Percentiles rank a stretch among this genome's conserved stretches.
Evolutionary conservation across 805 yeast genomes (phyloP).

Genomic region (Zygosaccharomyces pseudorouxii): DNA sequence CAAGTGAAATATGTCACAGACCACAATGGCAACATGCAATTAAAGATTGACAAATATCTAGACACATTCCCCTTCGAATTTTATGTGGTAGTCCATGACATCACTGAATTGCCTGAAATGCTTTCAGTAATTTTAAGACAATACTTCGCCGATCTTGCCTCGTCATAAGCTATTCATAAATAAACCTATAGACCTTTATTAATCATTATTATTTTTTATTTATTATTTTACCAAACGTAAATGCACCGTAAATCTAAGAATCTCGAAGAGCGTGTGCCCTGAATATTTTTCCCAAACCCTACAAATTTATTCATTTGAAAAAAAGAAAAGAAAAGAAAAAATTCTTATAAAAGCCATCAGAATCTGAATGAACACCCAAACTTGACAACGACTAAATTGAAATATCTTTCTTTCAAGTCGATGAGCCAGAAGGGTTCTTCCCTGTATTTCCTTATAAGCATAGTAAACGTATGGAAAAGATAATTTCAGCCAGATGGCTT

Average conservation of each 20-base stretch:
- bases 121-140: conserved; percentile 84
- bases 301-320: background rate
- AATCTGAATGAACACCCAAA: too few relatives aligned
- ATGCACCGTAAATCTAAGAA: background rate
- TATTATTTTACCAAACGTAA: background rate
- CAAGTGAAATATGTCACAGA: conserved; percentile 83
- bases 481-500: conserved; percentile 2
- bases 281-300: background rate
- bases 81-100: conserved; percentile 87
- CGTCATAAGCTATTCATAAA: conserved; percentile 13
- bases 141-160: conserved; percentile 73
- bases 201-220: background rate
- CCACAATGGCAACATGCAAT: conserved; percentile 59
- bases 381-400: too few relatives aligned
- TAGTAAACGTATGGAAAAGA: background rate
- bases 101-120: conserved; percentile 88
- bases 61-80: conserved; percentile 96
- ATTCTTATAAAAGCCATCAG: too few relatives aligned
- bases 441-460: background rate
- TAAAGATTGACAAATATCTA: conserved; percentile 78
- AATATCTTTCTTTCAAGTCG: too few relatives aligned
- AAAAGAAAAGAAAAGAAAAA: too few relatives aligned
- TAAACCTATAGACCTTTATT: background rate
- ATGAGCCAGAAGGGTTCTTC: background rate
- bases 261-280: conserved; percentile 1